These are phyloP conservation scores for Gossypium stocksii DNA, from an alignment of 345 rosid genomes.

Conservation along the genomic window DNA sequence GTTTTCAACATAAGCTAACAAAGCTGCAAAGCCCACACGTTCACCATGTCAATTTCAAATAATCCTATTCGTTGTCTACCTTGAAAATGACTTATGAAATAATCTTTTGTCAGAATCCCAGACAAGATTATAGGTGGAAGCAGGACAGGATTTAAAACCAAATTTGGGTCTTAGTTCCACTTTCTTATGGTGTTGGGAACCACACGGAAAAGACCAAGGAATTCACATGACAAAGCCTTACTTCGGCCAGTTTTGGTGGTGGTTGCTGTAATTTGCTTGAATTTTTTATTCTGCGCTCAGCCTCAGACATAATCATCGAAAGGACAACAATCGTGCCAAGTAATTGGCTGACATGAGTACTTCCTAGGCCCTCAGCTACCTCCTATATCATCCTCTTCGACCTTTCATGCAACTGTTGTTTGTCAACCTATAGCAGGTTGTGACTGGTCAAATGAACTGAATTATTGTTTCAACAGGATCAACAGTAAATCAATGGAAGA, in stretches of 20 bases:
- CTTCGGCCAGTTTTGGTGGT: background rate
- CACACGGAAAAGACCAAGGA: background rate
- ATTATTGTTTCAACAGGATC: background rate
- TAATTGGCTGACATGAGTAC: background rate
- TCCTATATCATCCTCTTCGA: background rate
- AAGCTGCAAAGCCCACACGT: background rate
- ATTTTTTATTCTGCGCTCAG: background rate
- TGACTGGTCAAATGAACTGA: background rate
- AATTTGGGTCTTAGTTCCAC: conserved; percentile 1
- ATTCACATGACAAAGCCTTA: background rate
- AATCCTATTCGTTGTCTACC: background rate
- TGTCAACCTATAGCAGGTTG: conserved; percentile 6
- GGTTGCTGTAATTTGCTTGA: background rate
- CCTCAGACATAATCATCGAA: conserved; percentile 8
- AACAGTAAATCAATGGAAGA: background rate
- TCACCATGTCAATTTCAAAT: background rate
- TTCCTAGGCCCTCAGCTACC: background rate
- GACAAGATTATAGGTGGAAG: background rate
- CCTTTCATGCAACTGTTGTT: background rate
- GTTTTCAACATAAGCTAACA: background rate
- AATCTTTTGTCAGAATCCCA: background rate
- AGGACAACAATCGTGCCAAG: background rate
- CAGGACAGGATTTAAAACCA: background rate
- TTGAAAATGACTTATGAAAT: background rate
- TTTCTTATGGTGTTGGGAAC: background rate